Base-by-base conservation (phyloP, 805 yeast species). In the Saccharomyces cerevisiae region DNA sequence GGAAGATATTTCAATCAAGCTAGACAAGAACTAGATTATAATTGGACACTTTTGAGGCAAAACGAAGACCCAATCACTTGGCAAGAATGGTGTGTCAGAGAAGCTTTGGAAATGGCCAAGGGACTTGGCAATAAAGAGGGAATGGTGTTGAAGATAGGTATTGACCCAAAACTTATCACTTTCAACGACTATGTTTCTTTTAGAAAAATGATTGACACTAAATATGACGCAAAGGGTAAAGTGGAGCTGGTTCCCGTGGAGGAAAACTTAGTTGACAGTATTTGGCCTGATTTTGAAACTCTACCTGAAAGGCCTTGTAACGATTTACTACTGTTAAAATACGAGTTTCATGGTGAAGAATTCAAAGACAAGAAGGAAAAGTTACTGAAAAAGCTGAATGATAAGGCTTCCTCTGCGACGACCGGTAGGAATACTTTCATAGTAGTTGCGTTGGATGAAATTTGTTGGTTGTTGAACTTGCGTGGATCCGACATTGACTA, bases 1-100 rank as follows among this genome's bases (percentile, higher is more conserved):
- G 98, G 98, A 1, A 78, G 99, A 59, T 94, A 94, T 73, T 94
- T 89, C 69, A 75, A 88, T 55, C 99, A 94, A 72, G 98, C 98
- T 1, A 81, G 79, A 24, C 81, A 84, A 55, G 94, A 94, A 71
- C 74, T 94, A 53, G 95, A 89, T 67, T 64, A 70, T 41, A 82
- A 83, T 64, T 94, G 98, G 98, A 70, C 72, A 1, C 71, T 94
- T 48, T 76, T 94, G 56, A 90, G 86, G 65, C 95, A 85, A 67
- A 96, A 96, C 3, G 76, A 79, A n/a, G 87, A 84, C 31, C 79
- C 79, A 41, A 81, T 84, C 13, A 75, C 85, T 6, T 92, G 98
- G 98, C 82, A 82, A 57, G 83, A 84, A 52, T 94, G 89, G 85
- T 79, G 84, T 48, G 73, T 83, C 28, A 78, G 80, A 6, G 78